Evolutionary conservation across 208 protist genomes (phyloP).

Genomic region (Leishmania martiniquensis): DNA sequence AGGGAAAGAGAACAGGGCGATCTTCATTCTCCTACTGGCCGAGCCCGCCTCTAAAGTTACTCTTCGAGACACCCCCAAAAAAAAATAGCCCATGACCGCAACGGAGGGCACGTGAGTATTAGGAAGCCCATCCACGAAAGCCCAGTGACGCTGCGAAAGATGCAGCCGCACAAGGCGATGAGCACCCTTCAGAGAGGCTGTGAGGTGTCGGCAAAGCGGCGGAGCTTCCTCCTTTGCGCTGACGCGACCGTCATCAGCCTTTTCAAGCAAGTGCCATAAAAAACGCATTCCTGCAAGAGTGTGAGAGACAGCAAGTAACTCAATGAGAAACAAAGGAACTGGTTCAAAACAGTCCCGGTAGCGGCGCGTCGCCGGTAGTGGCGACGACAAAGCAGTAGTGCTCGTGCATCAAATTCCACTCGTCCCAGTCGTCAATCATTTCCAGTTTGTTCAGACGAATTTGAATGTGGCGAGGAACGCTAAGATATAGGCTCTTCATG

Average conservation of each 20-base stretch:
- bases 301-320: not conserved
- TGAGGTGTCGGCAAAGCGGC: not conserved
- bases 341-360: slow-evolving; percentile 52
- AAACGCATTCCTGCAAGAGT: not conserved
- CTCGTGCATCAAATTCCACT: slow-evolving; percentile 93
- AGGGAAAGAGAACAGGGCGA: not conserved
- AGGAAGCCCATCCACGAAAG: not conserved
- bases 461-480: slow-evolving; percentile 68
- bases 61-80: not conserved
- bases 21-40: too few species aligned
- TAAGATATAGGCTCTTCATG: slow-evolving; percentile 83
- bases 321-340: not conserved
- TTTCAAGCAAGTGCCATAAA: too few species aligned
- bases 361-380: slow-evolving; percentile 38
- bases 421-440: slow-evolving; percentile 94
- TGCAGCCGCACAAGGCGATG: not conserved
- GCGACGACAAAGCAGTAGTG: slow-evolving; percentile 91
- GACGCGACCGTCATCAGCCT: not conserved
- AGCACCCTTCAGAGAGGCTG: not conserved
- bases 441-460: slow-evolving; percentile 80
- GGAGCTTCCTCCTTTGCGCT: not conserved
- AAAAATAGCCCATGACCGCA: not conserved
- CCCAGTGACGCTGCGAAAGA: not conserved
- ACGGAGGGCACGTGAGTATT: too few species aligned
- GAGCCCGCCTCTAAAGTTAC: not conserved